Evolutionary conservation across 257 asterid species (phyloP).

Genomic region (Verbascum thapsus): DNA sequence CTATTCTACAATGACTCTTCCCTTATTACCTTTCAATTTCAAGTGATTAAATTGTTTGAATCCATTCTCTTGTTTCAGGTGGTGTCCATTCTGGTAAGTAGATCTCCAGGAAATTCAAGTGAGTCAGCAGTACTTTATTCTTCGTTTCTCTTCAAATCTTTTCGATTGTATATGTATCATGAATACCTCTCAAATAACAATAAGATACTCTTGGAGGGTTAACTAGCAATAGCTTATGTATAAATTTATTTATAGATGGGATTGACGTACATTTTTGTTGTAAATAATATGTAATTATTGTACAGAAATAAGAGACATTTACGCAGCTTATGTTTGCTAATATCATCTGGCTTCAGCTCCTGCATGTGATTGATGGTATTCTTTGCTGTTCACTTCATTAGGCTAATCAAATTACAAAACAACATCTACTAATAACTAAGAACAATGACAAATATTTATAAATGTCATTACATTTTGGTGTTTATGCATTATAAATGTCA

Average conservation of each 20-base stretch:
- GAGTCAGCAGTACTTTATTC: too few relatives aligned
- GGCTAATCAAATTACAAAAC: too few relatives aligned
- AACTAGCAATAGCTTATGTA: background rate
- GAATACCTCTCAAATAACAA: background rate
- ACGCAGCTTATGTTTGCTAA: background rate
- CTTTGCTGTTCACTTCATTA: background rate
- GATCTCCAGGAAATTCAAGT: constrained; percentile 3
- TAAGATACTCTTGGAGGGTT: background rate
- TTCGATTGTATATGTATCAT: background rate
- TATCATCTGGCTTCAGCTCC: background rate
- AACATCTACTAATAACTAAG: too few relatives aligned
- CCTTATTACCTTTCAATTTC: background rate
- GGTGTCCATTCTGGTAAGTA: constrained; percentile 98
- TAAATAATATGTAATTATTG: constrained; percentile 29
- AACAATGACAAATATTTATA: too few relatives aligned
- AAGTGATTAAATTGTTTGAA: background rate
- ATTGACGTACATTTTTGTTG: constrained; percentile 5
- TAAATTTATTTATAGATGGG: constrained; percentile 6
- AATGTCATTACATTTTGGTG: too few relatives aligned
- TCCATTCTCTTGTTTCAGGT: constrained; percentile 53
- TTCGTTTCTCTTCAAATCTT: background rate
- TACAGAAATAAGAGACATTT: constrained; percentile 16
- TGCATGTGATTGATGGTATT: background rate
- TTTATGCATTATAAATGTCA: too few relatives aligned
- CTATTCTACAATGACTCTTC: too few relatives aligned